Base-by-base conservation (phyloP, 345 rosid species). In the Acer yangbiense region DNA sequence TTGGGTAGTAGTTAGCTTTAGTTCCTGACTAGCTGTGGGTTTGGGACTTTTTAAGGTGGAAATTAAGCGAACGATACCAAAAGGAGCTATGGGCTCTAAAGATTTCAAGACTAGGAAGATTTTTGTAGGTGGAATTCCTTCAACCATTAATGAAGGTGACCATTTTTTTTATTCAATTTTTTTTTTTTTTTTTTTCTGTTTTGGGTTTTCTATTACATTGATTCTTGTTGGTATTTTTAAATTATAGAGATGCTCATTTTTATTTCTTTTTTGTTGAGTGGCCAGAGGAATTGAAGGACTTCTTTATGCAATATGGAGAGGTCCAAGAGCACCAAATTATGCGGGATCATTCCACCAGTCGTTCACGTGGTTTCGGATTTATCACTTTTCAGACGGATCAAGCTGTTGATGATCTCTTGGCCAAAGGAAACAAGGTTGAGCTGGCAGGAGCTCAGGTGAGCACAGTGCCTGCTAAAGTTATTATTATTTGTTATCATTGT, bases 91-190 rank as follows among this genome's bases (percentile, higher is more conserved):
- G 61, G 90, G 89, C 50, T 87, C 97, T 11, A 90, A 85, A 32
- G 98, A 94, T 77, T 88, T 92, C 83, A 94, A 89, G 86, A 96
- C 99, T 1, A 96, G 87, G 91, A 96, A 94, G 88, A 94, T 96
- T 71, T 96, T 96, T 86, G 98, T 96, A 39, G 99, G 98, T 73
- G 99, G 99, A 52, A 90, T 96, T 76, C 99, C 99, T 62, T 77
- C 95, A 10, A 66, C 90, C 4, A 93, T 94, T 25, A 87, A 89
- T 52, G 99, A 94, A 85, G 99, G 99, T 92, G 79, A 73, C 41
- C 9, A 25, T 48, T 32, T 46, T 2, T 41, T 7, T 4, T 9
- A 20, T 62, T 48, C 12, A 6, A 10, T 25, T 18, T 6, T n/a
- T n/a, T 57, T 71, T 29, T 27, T 27, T 23, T 23, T 23, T 29